Evolutionary conservation across 768 basidiomycete species (phyloP), one percentile per base, ranked within the genome.

Genomic region (Grammothele lineata): DNA sequence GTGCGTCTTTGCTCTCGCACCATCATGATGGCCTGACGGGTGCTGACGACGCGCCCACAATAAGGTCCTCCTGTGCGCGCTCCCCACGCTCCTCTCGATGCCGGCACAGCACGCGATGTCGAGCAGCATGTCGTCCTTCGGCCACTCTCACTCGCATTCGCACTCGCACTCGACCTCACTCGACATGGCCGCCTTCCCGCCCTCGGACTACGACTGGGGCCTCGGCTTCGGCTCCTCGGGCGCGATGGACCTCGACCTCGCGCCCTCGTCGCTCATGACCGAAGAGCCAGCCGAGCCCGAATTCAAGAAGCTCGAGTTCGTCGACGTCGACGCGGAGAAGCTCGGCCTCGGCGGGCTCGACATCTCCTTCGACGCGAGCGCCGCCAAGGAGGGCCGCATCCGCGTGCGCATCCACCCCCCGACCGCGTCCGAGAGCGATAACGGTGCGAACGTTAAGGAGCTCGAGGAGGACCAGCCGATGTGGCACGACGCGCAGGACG

Each of bases 41-140:
- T 30, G 8, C 14, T 30, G 8, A 7, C 18, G 21, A 33, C 43
- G 27, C 26, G 44, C 47, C 37, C 40, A 21, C 37, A 4, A 23
- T n/a, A 71, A 87, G 80, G 85, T 86, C 57, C 75, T 90, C 37
- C 73, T 89, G 36, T 89, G 85, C 57, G 85, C 85, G 2, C 74
- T 90, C 22, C 87, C 87, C 14, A 78, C 81, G 18, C 74, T 90
- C 36, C 74, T 89, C 43, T 82, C 86, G 18, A 71, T 86, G 68
- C 76, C 83, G 40, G 67, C 79, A 51, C 79, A 82, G 51, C 37
- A 46, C 76, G 21, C 56, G 26, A 53, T 80, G 11, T 78, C 80
- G 40, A 73, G 77, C 37, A 72, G 51, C 27, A 34, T 51, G 27
- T 46, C 72, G 17, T 45, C 72, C 52, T 80, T 84, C 61, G 73